Evolutionary conservation across 768 basidiomycete species (phyloP).

Genomic region (Auriscalpium vulgare): DNA sequence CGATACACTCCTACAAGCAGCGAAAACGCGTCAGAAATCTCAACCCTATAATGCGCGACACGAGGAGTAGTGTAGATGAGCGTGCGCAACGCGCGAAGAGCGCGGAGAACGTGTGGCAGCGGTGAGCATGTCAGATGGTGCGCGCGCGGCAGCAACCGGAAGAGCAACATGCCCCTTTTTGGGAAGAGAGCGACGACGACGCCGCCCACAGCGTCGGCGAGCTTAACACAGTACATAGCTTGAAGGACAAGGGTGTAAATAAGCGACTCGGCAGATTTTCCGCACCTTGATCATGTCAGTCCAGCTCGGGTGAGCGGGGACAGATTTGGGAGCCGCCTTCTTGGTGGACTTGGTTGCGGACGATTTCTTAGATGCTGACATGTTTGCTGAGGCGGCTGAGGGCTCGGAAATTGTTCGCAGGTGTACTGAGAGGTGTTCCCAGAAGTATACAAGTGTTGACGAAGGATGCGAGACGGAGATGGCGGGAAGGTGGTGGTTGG

Average conservation of each 20-base stretch:
- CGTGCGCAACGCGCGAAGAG: constrained; percentile 7
- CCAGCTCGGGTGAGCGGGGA: constrained; percentile 49
- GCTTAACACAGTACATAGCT: constrained; percentile 10
- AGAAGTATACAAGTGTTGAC: constrained; percentile 13
- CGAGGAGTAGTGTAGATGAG: not conserved
- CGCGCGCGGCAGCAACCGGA: constrained; percentile 24
- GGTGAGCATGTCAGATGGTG: constrained; percentile 14
- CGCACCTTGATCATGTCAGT: constrained; percentile 77
- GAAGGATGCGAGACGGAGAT: constrained; percentile 15
- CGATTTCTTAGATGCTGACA: constrained; percentile 30
- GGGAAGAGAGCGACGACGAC: constrained; percentile 16
- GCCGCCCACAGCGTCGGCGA: constrained; percentile 2
- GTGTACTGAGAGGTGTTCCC: constrained; percentile 14
- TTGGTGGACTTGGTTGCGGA: constrained; percentile 41
- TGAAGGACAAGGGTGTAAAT: constrained; percentile 1
- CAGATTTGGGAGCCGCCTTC: constrained; percentile 35
- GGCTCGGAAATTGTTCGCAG: constrained; percentile 8
- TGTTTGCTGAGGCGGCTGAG: constrained; percentile 29
- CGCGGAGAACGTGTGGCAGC: constrained; percentile 13
- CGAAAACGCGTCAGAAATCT: constrained; percentile 9
- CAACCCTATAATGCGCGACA: constrained; percentile 1
- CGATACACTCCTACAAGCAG: constrained; percentile 69
- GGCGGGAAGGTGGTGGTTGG: constrained; percentile 42
- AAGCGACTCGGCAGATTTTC: constrained; percentile 9
- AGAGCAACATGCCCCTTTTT: constrained; percentile 38